A percentile compares a stretch with the other conserved stretches of the same genome.
Conservation (phyloP, 371 early-diverging fungal species). For the Sanchytrium tribonematis region DNA sequence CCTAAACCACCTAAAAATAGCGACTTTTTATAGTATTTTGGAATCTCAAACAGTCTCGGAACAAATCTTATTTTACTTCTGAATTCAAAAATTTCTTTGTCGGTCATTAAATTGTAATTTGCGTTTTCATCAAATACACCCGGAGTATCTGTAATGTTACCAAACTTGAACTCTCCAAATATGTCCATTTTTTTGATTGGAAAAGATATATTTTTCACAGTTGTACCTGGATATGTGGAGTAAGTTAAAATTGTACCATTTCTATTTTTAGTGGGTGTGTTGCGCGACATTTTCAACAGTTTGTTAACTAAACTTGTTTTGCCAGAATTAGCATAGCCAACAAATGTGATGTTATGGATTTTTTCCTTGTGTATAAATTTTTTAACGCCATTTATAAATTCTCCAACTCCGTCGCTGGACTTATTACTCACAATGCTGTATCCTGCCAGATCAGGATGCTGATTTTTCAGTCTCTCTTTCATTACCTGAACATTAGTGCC, state of each 20-base stretch:
- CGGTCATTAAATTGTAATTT: not conserved
- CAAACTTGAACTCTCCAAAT: not conserved
- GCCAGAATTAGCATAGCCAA: not conserved
- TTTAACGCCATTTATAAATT: not conserved
- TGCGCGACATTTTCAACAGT: not conserved
- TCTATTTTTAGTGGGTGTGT: not conserved
- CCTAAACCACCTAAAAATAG: not conserved
- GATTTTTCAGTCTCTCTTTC: not conserved
- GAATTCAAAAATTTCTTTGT: not conserved
- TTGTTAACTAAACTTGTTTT: not conserved
- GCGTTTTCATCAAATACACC: not conserved
- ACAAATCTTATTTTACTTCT: not conserved
- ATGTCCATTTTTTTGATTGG: not conserved
- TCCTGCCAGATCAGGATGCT: not conserved
- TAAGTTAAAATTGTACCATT: not conserved
- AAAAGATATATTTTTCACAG: not conserved
- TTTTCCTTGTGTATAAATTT: not conserved
- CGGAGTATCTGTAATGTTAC: not conserved
- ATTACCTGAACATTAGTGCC: not conserved
- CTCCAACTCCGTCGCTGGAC: not conserved
- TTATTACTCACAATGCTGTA: not conserved
- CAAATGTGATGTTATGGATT: not conserved
- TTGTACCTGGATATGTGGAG: not conserved
- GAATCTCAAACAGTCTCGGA: not conserved
- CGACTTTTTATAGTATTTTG: not conserved